Conservation (phyloP, 2,329 filamentous ascomycete species). For the Fusarium sp. region DNA sequence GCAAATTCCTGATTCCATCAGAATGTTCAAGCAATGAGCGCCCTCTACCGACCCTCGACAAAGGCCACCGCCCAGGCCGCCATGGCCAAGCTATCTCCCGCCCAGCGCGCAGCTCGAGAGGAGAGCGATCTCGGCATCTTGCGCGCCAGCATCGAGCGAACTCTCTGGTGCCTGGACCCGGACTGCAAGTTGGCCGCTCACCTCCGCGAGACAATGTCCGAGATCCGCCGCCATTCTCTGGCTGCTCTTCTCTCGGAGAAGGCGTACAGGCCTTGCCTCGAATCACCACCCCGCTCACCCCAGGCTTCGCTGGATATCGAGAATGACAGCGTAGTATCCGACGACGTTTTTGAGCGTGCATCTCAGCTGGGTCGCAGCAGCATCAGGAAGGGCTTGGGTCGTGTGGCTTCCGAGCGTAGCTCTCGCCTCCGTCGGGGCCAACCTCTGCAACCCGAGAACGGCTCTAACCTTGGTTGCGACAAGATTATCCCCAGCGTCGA, state of each 20-base stretch:
- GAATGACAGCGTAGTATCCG: no score
- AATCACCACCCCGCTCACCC: not conserved
- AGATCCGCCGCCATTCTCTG: slow-evolving; percentile 15
- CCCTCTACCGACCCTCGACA: slow-evolving; percentile 24
- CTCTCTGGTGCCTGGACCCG: slow-evolving; percentile 13
- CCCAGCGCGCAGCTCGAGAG: slow-evolving; percentile 19
- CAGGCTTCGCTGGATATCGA: no score
- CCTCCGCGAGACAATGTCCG: not conserved
- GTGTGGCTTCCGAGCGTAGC: no score
- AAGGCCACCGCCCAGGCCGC: slow-evolving; percentile 19
- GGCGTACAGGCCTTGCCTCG: not conserved
- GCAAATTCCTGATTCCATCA: not conserved
- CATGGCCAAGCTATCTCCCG: slow-evolving; percentile 23
- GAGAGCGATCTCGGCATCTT: slow-evolving; percentile 24
- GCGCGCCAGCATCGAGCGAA: slow-evolving; percentile 16
- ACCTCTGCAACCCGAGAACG: no score
- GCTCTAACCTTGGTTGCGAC: no score
- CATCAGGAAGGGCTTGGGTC: no score
- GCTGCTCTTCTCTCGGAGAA: slow-evolving; percentile 8
- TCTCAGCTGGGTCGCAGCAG: no score
- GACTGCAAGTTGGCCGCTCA: slow-evolving; percentile 6
- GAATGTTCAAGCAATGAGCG: slow-evolving; percentile 23
- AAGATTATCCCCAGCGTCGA: no score
- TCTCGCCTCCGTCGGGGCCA: no score
- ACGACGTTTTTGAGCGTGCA: no score